Conservation (phyloP, 768 basidiomycete genomes). For the Lyophyllum decastes region DNA sequence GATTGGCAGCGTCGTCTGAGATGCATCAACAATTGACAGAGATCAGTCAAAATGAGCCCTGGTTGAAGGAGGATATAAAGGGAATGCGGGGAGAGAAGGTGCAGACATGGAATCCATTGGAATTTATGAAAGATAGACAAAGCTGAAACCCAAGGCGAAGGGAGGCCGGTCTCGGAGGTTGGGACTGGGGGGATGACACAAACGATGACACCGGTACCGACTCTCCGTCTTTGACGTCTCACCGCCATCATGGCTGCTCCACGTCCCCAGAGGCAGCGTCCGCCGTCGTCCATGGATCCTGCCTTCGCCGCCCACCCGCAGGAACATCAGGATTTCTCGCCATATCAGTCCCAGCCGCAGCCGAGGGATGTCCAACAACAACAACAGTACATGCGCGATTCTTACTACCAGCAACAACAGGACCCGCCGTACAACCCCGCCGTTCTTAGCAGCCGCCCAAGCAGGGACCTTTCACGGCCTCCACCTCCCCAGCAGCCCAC, state of each 20-base stretch:
- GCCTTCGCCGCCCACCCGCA: neutral
- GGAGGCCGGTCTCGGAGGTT: neutral
- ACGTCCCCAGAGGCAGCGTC: constrained; percentile 16
- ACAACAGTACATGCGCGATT: constrained; percentile 4
- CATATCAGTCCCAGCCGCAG: neutral
- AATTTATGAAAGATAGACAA: neutral
- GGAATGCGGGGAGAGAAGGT: neutral
- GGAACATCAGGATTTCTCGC: constrained; percentile 12
- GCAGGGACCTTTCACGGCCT: constrained; percentile 8
- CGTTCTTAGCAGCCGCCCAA: neutral
- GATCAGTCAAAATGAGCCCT: neutral
- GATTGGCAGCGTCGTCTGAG: neutral
- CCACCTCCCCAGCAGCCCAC: neutral
- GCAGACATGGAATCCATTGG: neutral
- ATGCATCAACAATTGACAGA: neutral
- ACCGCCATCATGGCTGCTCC: constrained; percentile 16
- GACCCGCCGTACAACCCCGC: constrained; percentile 13
- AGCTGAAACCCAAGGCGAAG: neutral
- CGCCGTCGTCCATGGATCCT: constrained; percentile 14
- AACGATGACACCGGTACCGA: neutral
- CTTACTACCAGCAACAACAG: constrained; percentile 5
- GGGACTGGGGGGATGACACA: neutral
- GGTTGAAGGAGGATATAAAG: neutral
- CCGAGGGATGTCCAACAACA: neutral
- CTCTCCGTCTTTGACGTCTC: neutral